Percentiles rank a stretch among this genome's conserved stretches.
These are phyloP conservation scores for Tolypocladium capitatum DNA, from an alignment of 2,329 filamentous ascomycete genomes.

Conservation along the genomic window DNA sequence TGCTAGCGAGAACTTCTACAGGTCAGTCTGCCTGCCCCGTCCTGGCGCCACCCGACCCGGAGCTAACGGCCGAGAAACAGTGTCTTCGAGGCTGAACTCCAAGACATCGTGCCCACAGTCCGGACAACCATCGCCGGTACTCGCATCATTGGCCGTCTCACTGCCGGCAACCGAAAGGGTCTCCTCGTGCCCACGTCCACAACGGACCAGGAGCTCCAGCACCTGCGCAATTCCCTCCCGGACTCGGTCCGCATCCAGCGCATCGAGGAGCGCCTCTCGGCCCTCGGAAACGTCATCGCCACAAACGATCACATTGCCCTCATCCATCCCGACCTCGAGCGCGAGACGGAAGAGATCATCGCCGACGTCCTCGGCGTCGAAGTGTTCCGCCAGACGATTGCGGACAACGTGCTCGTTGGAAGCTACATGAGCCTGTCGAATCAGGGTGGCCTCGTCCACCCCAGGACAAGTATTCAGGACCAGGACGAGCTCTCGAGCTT, in stretches of 20 bases:
- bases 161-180: conserved; percentile 91
- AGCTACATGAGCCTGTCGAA: conserved; percentile 96
- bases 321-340: conserved; percentile 89
- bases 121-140: conserved; percentile 94
- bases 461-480: conserved; percentile 92
- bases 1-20: conserved; percentile 98
- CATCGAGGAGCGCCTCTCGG: conserved; percentile 92
- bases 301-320: conserved; percentile 94
- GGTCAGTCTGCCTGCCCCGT: conserved; percentile 27
- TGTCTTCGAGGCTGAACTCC: conserved; percentile 93
- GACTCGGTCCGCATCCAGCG: conserved; percentile 88
- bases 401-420: conserved; percentile 91
- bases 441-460: conserved; percentile 91
- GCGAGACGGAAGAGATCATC: conserved; percentile 97
- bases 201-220: conserved; percentile 95
- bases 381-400: conserved; percentile 87
- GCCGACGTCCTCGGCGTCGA: conserved; percentile 85
- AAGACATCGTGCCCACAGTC: conserved; percentile 94
- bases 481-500: conserved; percentile 92
- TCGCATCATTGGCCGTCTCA: conserved; percentile 88
- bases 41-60: too few relatives aligned
- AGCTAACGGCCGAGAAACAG: conserved; percentile 26
- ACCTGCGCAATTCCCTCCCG: conserved; percentile 87
- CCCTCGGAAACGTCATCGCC: conserved; percentile 93
- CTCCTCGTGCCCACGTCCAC: conserved; percentile 92